phyloP scores from a whole-genome alignment of 2,329 filamentous ascomycete species.

The Claviceps digitariae region DNA sequence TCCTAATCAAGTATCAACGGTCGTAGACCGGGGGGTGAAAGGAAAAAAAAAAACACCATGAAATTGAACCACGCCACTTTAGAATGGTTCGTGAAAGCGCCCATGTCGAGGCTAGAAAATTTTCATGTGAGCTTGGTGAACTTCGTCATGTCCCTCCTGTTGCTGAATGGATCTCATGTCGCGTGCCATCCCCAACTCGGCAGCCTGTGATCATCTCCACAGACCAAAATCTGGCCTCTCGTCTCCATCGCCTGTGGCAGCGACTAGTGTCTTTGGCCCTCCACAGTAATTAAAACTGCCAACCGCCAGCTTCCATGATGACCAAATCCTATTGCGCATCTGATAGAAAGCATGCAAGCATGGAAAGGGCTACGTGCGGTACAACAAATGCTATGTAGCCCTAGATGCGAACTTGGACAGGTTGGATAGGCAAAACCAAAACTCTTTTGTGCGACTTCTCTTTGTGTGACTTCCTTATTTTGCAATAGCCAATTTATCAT shows the following conservation, averaged over 20 bases:
- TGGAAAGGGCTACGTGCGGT: neutral
- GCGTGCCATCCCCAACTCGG: no score
- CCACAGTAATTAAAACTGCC: neutral
- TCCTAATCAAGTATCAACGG: neutral
- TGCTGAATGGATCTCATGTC: neutral
- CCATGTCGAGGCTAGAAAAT: no score
- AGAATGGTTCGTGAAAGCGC: no score
- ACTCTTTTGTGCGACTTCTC: neutral
- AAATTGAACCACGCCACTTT: no score
- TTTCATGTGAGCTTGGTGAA: no score
- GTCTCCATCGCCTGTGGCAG: neutral
- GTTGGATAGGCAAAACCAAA: neutral
- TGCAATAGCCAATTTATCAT: neutral
- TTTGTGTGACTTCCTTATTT: neutral
- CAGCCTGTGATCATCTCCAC: no score
- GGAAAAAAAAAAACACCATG: no score
- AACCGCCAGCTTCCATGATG: neutral
- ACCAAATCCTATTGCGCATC: neutral
- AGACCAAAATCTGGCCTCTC: no score
- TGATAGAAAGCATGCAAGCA: neutral
- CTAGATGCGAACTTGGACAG: neutral
- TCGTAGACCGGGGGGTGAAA: neutral
- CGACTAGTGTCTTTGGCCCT: neutral
- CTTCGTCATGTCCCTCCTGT: no score
- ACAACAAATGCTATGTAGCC: neutral